Percentiles rank a stretch among this genome's conserved stretches.
phyloP scores from a whole-genome alignment of 139 green algal species.

The Tetraselmis chui region DNA sequence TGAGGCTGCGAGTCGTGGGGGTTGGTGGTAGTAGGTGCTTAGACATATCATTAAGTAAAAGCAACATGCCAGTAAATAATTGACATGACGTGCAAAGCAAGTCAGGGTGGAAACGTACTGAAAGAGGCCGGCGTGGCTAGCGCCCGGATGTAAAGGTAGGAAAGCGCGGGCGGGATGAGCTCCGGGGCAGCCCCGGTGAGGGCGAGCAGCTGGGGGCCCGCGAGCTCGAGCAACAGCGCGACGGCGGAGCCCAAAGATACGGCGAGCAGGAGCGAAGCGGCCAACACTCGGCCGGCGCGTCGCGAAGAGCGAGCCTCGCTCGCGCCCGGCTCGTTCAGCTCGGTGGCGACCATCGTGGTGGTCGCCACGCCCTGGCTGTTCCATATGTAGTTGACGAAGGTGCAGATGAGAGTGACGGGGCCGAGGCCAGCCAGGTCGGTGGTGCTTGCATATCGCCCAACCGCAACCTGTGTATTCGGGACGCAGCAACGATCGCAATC shows the following conservation, averaged over 20 bases:
- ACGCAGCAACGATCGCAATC: too few relatives aligned
- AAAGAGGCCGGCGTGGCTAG: conserved; percentile 44
- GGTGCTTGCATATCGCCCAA: conserved; percentile 31
- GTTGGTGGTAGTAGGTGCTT: too few relatives aligned
- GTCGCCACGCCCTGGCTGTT: conserved; percentile 41
- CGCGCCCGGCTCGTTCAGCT: neutral
- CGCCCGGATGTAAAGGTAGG: conserved; percentile 67
- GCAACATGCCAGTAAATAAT: too few relatives aligned
- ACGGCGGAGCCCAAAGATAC: neutral
- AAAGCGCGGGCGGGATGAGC: conserved; percentile 35
- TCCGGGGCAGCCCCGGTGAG: conserved; percentile 18
- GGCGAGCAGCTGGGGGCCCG: neutral
- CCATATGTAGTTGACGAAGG: conserved; percentile 57
- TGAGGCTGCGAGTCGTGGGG: too few relatives aligned
- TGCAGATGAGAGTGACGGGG: conserved; percentile 66
- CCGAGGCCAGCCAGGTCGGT: conserved; percentile 62
- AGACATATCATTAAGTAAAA: too few relatives aligned
- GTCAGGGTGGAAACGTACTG: neutral
- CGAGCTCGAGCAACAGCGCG: conserved; percentile 5
- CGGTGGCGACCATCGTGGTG: conserved; percentile 19
- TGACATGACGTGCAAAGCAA: conserved; percentile 60
- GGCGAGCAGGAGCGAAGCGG: neutral
- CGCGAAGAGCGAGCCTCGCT: too few relatives aligned
- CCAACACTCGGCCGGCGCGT: neutral
- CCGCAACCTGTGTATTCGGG: neutral